Evolutionary conservation across 2,329 filamentous ascomycete genomes (phyloP).

Genomic region (Penicillium sp.): DNA sequence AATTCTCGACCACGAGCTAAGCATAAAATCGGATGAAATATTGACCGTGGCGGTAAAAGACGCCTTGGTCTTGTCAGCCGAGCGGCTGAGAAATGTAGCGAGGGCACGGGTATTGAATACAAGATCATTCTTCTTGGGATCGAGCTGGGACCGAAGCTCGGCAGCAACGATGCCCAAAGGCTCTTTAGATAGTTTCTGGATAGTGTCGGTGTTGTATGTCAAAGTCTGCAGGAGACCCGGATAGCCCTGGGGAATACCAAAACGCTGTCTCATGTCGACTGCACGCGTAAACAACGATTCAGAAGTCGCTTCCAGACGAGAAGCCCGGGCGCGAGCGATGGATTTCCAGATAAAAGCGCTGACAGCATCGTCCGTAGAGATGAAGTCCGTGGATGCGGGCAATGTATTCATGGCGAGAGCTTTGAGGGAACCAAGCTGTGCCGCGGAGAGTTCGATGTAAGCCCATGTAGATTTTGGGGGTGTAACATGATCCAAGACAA

Average conservation of each 20-base stretch:
- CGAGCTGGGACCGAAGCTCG: constrained; percentile 42
- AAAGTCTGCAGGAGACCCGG: constrained; percentile 52
- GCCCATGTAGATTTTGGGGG: constrained; percentile 11
- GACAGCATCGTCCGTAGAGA: constrained; percentile 57
- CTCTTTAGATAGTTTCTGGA: constrained; percentile 31
- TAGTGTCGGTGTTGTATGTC: constrained; percentile 40
- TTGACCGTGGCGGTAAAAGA: constrained; percentile 32
- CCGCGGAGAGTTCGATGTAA: constrained; percentile 15
- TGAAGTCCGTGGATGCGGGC: constrained; percentile 30
- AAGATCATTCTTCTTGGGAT: constrained; percentile 28
- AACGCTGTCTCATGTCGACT: constrained; percentile 48
- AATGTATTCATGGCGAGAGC: constrained; percentile 10
- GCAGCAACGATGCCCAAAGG: constrained; percentile 40
- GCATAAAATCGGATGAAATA: constrained; percentile 47
- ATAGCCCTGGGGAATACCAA: constrained; percentile 47
- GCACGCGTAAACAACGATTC: constrained; percentile 48
- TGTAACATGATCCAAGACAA: neutral
- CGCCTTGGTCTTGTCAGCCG: constrained; percentile 39
- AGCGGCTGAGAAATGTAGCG: constrained; percentile 40
- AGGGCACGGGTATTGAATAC: constrained; percentile 43
- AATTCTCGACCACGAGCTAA: constrained; percentile 58
- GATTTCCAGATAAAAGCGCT: constrained; percentile 54
- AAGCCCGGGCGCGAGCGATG: constrained; percentile 43
- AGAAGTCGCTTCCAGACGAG: constrained; percentile 30
- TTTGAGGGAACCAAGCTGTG: constrained; percentile 14